Conservation (phyloP, 129 eudicot species). For the Erigeron canadensis region DNA sequence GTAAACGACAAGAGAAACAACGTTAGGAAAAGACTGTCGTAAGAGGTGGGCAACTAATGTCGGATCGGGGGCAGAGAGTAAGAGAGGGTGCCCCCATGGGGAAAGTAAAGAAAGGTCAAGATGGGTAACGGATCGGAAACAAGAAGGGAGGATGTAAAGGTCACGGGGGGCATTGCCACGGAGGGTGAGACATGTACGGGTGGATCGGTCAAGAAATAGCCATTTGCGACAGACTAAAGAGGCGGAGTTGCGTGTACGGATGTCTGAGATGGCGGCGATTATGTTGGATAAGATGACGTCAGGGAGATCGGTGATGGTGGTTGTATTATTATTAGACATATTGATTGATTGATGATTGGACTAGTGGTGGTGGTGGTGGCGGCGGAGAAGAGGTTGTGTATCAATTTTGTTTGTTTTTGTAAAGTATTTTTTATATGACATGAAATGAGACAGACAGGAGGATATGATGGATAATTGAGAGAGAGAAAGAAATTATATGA, state of each 20-base stretch:
- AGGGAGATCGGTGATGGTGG: conserved; percentile 72
- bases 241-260: conserved; percentile 76
- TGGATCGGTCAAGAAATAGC: conserved; percentile 64
- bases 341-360: too few relatives aligned
- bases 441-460: too few relatives aligned
- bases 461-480: too few relatives aligned
- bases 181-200: conserved; percentile 69
- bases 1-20: conserved; percentile 56
- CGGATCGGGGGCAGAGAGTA: conserved; percentile 29
- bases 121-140: conserved; percentile 55
- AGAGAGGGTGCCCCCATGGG: conserved; percentile 81
- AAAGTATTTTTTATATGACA: too few relatives aligned
- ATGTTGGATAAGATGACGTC: conserved; percentile 74
- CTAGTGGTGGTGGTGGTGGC: too few relatives aligned
- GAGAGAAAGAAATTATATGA: too few relatives aligned
- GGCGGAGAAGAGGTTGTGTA: too few relatives aligned
- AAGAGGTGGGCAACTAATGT: conserved; percentile 46
- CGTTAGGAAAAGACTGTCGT: conserved; percentile 50
- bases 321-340: not conserved
- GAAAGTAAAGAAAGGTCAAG: conserved; percentile 90
- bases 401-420: too few relatives aligned
- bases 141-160: conserved; percentile 60
- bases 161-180: conserved; percentile 89
- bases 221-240: conserved; percentile 75
- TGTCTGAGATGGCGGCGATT: conserved; percentile 58